Conservation (phyloP, 2,329 filamentous ascomycete genomes). For the Talaromyces rugulosus region DNA sequence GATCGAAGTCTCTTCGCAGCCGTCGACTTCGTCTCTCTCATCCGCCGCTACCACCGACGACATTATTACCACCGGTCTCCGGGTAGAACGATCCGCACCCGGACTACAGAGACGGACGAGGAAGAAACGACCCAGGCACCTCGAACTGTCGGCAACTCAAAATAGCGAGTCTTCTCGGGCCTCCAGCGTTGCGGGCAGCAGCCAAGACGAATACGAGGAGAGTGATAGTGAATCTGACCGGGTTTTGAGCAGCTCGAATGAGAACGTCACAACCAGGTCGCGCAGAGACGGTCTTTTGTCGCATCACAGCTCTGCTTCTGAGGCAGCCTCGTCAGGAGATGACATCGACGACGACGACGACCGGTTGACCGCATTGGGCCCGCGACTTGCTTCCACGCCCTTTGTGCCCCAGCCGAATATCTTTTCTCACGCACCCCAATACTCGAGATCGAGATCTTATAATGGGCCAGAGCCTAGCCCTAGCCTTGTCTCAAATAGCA, state of each 20-base stretch:
- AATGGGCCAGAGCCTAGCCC: slow-evolving; percentile 43
- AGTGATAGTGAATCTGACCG: slow-evolving; percentile 85
- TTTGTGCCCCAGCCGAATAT: slow-evolving; percentile 91
- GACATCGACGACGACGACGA: slow-evolving; percentile 74
- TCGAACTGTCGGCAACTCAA: slow-evolving; percentile 30
- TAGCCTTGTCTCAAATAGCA: slow-evolving; percentile 37
- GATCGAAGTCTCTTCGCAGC: slow-evolving; percentile 89
- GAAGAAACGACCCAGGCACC: slow-evolving; percentile 52
- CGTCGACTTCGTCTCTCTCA: slow-evolving; percentile 88
- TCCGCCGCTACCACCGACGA: slow-evolving; percentile 70
- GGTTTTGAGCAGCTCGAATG: slow-evolving; percentile 60
- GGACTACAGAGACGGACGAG: slow-evolving; percentile 34
- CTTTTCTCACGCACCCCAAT: slow-evolving; percentile 72
- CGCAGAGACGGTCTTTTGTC: slow-evolving; percentile 21
- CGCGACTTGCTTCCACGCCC: slow-evolving; percentile 46
- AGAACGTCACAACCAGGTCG: slow-evolving; percentile 44
- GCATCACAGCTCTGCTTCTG: slow-evolving; percentile 20
- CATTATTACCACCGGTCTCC: slow-evolving; percentile 83
- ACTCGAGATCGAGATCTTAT: slow-evolving; percentile 12
- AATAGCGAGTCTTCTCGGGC: slow-evolving; percentile 43
- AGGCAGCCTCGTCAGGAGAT: slow-evolving; percentile 37
- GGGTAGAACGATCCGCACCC: slow-evolving; percentile 60
- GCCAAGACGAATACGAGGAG: slow-evolving; percentile 92
- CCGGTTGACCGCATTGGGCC: slow-evolving; percentile 76
- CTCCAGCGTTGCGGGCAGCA: slow-evolving; percentile 49